A percentile compares a stretch with the other conserved stretches of the same genome.
phyloP scores from a whole-genome alignment of 352 stramenopile species.

The Phytophthora hybrid region DNA sequence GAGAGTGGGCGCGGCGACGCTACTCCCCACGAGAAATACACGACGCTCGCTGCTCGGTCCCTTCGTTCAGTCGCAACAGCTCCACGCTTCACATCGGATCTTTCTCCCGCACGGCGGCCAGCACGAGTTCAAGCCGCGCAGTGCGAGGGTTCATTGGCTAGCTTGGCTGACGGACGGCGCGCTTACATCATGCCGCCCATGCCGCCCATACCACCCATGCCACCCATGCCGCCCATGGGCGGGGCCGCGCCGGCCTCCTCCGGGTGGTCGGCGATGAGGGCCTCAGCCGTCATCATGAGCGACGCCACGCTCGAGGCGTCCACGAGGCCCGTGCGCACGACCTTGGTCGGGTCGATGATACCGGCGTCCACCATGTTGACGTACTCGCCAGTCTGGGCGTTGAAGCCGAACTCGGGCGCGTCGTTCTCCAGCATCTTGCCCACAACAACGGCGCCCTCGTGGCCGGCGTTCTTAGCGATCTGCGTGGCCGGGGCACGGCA shows the following conservation, averaged over 20 bases:
- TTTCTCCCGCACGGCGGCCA: conserved; percentile 11
- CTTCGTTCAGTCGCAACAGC: conserved; percentile 46
- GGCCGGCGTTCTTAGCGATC: conserved; percentile 98
- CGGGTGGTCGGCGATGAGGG: conserved; percentile 97
- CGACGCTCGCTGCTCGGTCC: conserved; percentile 19
- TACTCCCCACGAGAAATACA: conserved; percentile 9
- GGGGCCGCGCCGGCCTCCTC: conserved; percentile 75
- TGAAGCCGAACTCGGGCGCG: conserved; percentile 95
- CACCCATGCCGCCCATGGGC: conserved; percentile 87
- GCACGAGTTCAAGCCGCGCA: conserved; percentile 7
- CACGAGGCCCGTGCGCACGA: conserved; percentile 98
- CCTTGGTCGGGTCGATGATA: conserved; percentile 99
- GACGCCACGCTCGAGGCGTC: conserved; percentile 98
- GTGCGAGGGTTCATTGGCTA: conserved; percentile 28
- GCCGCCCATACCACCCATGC: conserved; percentile 85
- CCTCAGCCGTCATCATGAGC: conserved; percentile 99
- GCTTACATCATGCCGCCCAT: conserved; percentile 88
- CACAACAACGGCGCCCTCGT: conserved; percentile 98
- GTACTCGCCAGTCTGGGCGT: conserved; percentile 98
- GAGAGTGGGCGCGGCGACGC: conserved; percentile 1
- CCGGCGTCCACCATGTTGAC: conserved; percentile 98
- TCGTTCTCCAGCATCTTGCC: conserved; percentile 98
- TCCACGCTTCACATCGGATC: conserved; percentile 38
- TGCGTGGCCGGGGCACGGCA: conserved; percentile 95
- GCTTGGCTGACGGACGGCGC: conserved; percentile 15